Evolutionary conservation across 2,329 filamentous ascomycete genomes (phyloP), one percentile per base, ranked within the genome.

Genomic region (Teratosphaeria destructans): DNA sequence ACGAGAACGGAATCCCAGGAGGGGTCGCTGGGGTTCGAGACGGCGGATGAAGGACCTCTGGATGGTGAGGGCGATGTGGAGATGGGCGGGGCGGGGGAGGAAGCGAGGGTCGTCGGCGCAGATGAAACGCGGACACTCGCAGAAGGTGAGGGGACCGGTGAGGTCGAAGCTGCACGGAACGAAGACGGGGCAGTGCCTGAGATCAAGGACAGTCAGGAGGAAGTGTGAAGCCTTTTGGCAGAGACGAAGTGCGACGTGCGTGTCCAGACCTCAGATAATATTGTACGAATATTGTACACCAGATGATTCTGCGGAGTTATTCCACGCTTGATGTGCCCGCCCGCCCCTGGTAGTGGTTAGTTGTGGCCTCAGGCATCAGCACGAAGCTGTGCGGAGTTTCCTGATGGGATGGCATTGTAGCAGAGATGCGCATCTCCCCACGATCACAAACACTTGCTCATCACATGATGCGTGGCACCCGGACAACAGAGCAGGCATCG

Each of bases 401-500:
- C 11, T 49, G 19, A 49, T 49, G 43, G 14, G 16, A 7, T 4
- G 14, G 43, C 43, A 19, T 3, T 49, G 43, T 7, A 43, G 37
- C 12, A 14, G 37, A 43, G 16, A n/a, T 16, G 37, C 16, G 12
- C 37, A 14, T 43, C 37, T 14, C 5, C 37, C 5, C 37, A 43
- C 12, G 19, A 19, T n/a, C 16, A 49, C 19, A 32, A 5, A 32
- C 11, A 23, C 43, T 23, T n/a, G 19, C 19, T n/a, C 1, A 49
- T 49, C 43, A 10, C 59, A 60, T 19, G n/a, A 68, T 69, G 67
- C 61, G 62, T 19, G 47, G 62, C 55, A 34, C 61, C 52, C 64
- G 65, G 47, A 27, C 61, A 29, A 63, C 67, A 52, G 61, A 66
- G 59, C 66, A 66, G 65, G 69, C 68, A 52, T 60, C 69, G 54